Evolutionary conservation across 768 basidiomycete genomes (phyloP).

Genomic region (Leucocoprinus birnbaumii): DNA sequence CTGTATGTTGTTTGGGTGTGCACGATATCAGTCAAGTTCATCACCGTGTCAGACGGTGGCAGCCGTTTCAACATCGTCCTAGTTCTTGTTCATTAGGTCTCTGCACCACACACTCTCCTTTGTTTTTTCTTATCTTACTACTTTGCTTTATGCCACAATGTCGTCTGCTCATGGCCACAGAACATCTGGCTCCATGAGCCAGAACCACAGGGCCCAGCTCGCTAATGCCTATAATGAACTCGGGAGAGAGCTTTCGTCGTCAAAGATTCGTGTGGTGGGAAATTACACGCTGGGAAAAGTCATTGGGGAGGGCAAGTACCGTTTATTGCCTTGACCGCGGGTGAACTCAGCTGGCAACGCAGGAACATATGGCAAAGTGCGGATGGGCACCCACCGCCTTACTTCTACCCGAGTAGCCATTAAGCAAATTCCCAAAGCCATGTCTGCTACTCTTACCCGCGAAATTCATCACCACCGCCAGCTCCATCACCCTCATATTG

Average conservation of each 20-base stretch:
- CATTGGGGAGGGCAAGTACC: conserved; percentile 84
- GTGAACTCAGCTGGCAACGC: conserved; percentile 12
- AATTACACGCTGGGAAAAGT: conserved; percentile 93
- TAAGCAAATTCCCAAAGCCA: conserved; percentile 95
- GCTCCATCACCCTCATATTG: conserved; percentile 92
- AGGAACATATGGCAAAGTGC: conserved; percentile 96
- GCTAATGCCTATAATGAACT: conserved; percentile 96
- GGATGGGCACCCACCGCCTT: conserved; percentile 90
- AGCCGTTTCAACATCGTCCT: neutral
- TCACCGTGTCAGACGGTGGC: conserved; percentile 5
- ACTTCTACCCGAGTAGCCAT: conserved; percentile 92
- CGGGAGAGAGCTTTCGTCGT: conserved; percentile 91
- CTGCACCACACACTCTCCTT: conserved; percentile 32
- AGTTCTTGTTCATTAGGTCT: conserved; percentile 22
- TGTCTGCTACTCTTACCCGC: conserved; percentile 88
- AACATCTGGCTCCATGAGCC: conserved; percentile 55
- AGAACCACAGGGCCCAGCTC: conserved; percentile 86
- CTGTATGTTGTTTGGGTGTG: neutral
- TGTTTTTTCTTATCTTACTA: conserved; percentile 24
- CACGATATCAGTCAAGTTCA: conserved; percentile 8
- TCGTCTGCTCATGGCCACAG: conserved; percentile 54
- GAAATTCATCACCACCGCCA: conserved; percentile 99
- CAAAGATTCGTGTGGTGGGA: conserved; percentile 87
- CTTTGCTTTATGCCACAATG: conserved; percentile 42
- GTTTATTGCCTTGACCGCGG: neutral